Base-by-base conservation (phyloP, 345 rosid genomes). In the Aquilaria malaccensis region DNA sequence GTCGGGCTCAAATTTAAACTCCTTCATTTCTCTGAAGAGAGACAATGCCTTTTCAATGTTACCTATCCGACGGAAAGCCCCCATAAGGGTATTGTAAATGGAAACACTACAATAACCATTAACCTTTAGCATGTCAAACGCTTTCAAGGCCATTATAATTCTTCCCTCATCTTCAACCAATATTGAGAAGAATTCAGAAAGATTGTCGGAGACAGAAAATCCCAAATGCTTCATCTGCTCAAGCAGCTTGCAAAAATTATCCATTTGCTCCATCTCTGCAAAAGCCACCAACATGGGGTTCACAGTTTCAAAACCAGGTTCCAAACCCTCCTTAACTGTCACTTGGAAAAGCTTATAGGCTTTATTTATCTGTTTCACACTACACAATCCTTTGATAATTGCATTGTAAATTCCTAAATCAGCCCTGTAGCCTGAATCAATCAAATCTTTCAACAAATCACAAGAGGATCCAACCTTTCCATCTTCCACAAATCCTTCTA, bases 361-460 rank as follows among this genome's bases (percentile, higher is more conserved):
- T 70, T 85, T 90, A 72, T 87, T 90, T 46, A 85, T 83, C 62
- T 50, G 80, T 33, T 75, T 78, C 47, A 71, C 83, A 54, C 59
- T 68, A 66, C 97, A 93, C 54, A 89, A 65, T 52, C 98, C 97
- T 78, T 64, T 74, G 61, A 93, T 85, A 56, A 93, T 82, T 6
- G 95, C 80, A 78, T 80, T 87, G 58, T 89, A 85, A 58, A 93
- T 87, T 76, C 81, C 87, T 55, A 93, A 54, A 78, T 89, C 96
- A 58, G 95, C 88, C 15, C 89, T 79, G 50, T 87, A 87, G 59
- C 96, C 97, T 4, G 97, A 87, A 67, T 80, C 87, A 58, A 87
- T 74, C 73, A 93, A 73, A 82, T 89, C 98, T 76, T 85, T 75
- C 76, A 85, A 80, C 69, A 93, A 70, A 80, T 82, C 80, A 58